Conservation (phyloP, 2,329 filamentous ascomycete genomes). For the Eutypella sp. region DNA sequence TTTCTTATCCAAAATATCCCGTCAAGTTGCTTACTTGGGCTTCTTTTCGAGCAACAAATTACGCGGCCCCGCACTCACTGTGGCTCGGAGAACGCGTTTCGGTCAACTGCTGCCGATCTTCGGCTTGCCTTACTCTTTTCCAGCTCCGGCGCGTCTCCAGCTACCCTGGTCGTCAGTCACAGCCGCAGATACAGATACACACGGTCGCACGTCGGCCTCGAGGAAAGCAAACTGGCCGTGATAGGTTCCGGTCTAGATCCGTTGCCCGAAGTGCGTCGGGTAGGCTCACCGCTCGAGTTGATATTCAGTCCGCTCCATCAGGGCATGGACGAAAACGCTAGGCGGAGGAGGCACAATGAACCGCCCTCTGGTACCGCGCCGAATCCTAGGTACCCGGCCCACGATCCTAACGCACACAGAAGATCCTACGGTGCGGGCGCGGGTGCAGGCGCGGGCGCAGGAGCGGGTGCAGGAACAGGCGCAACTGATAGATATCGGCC, state of each 20-base stretch:
- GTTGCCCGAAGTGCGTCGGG: constrained; percentile 62
- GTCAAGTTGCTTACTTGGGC: neutral
- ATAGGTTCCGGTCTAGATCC: constrained; percentile 56
- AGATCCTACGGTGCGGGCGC: constrained; percentile 39
- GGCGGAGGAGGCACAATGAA: constrained; percentile 71
- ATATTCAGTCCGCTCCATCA: constrained; percentile 46
- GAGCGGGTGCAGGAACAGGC: no score
- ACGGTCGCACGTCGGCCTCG: constrained; percentile 28
- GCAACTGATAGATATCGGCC: constrained; percentile 40
- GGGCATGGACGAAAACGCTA: constrained; percentile 76
- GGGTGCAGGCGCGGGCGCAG: no score
- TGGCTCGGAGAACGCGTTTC: neutral
- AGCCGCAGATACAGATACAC: constrained; percentile 13
- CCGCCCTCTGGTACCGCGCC: constrained; percentile 58
- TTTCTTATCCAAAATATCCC: neutral
- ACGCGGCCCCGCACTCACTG: neutral
- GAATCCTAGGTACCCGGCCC: constrained; percentile 48
- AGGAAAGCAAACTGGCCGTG: constrained; percentile 56
- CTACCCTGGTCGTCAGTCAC: constrained; percentile 7
- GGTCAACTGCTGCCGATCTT: neutral
- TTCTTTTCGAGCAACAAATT: neutral
- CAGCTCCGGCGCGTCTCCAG: constrained; percentile 6
- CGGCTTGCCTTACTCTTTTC: neutral
- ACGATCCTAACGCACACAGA: constrained; percentile 45
- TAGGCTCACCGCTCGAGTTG: constrained; percentile 54